Base-by-base conservation (phyloP, 345 rosid genomes). In the Dovyalis caffra region DNA sequence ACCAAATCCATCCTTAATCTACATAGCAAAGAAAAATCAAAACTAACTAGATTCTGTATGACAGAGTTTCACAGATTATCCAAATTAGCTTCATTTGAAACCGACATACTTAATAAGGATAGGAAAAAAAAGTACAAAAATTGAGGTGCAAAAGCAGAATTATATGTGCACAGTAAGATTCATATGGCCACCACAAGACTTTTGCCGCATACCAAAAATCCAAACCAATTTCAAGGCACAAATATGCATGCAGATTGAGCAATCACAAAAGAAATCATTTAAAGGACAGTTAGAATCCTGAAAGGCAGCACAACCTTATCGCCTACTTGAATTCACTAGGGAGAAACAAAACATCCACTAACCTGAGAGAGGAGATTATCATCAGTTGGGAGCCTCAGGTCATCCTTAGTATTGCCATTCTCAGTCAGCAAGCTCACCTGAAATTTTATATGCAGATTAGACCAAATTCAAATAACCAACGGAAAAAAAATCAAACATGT, bases 391-490 rank as follows among this genome's bases (percentile, higher is more conserved):
- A 79, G 82, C 76, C 64, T 79, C 56, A 79, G 78, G 72, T 79
- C 82, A 70, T 79, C 82, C 76, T 79, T 79, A 14, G 78, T 79
- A 56, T 79, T 79, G 6, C 82, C 82, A 66, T 70, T 79, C 75
- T 79, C 82, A 57, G 82, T 79, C 53, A 79, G 78, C 40, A 79
- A 75, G 66, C 82, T 79, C 20, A 74, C 82, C 82, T 79, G 57
- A 70, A 74, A 79, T 53, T 32, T 18, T 29, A 7, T 2, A 31
- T 10, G 2, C 26, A 69, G 12, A 64, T 51, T 8, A 74, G 31
- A 47, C 29, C 31, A 34, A 29, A 10, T 23, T 35, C 38, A 43
- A n/a, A 7, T 31, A 71, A 29, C 45, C 15, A 1, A 7, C 23
- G 1, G 23, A 29, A 45, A 5, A 5, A 38, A 35, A 57, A 29